Evolutionary conservation across 2,329 filamentous ascomycete species (phyloP), one percentile per base, ranked within the genome.

Genomic region (Sporothrix brasiliensis): DNA sequence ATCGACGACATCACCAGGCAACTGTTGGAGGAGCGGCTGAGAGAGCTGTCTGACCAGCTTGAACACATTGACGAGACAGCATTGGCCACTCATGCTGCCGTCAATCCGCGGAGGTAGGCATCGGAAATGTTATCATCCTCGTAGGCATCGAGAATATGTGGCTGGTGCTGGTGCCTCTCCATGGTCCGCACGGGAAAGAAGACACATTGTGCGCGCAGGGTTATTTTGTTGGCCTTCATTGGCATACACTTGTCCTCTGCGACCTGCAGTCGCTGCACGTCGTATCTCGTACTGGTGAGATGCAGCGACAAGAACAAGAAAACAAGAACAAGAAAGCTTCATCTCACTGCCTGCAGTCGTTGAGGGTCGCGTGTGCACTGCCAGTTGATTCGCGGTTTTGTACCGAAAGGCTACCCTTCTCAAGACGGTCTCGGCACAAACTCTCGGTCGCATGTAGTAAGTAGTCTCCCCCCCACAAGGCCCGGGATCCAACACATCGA

Each of bases 281-380:
- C 58, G 58, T 47, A 63, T 47, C 39, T 63, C 58, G 58, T 27
- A 47, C n/a, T 10, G n/a, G 39, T 61, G 21, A 44, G 21, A 63
- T 63, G 13, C 58, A 47, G n/a, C 27, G 10, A 39, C 27, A 58
- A 39, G 13, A 13, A 27, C 13, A 27, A 44, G 41, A 44, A 16
- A 44, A 39, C 27, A 58, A 39, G 13, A 13, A 27, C 13, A 27
- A 44, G 41, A 44, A 16, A 44, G 41, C 11, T 13, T 4, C 56
- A 27, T 47, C 58, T 61, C 39, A 63, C 58, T 24, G 11, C 58
- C 41, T 63, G 39, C 39, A 27, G 58, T 24, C 14, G 39, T 39
- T 30, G 2, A 11, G 19, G 30, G 30, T 58, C 30, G 54, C 30
- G 54, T 27, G 58, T 47, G 16, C 16, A 21, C 39, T 6, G 5